These are phyloP conservation scores for Pseudogymnoascus sp. DNA, from an alignment of 2,329 filamentous ascomycete genomes.

Conservation along the genomic window DNA sequence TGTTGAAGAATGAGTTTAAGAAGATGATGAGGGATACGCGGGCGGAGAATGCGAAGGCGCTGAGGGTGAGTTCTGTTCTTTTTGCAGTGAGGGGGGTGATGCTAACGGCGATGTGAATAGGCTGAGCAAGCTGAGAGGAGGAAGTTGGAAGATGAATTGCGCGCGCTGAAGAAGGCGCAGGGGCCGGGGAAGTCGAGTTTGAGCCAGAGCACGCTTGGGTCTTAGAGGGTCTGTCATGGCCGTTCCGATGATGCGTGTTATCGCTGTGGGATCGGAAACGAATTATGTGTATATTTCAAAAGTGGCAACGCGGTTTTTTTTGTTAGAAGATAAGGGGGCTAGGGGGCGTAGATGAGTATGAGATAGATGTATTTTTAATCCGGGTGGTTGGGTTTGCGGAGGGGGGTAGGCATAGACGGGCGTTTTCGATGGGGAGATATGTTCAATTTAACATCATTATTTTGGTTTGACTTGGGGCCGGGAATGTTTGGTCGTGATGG, in stretches of 20 bases:
- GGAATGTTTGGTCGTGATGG: not conserved
- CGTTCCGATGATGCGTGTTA: not conserved
- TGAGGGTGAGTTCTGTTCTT: slow-evolving; percentile 47
- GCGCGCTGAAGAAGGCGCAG: slow-evolving; percentile 34
- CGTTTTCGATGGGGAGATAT: not conserved
- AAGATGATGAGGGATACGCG: slow-evolving; percentile 72
- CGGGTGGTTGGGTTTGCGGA: not conserved
- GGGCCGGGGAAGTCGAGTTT: slow-evolving; percentile 29
- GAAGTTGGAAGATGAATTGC: slow-evolving; percentile 55
- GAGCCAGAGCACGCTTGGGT: slow-evolving; percentile 19
- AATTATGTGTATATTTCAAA: slow-evolving; percentile 1
- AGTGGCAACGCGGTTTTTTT: not conserved
- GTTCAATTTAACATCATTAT: not conserved
- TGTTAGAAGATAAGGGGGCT: not conserved
- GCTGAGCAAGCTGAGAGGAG: slow-evolving; percentile 64
- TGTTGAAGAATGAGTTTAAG: slow-evolving; percentile 67
- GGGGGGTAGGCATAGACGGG: not conserved
- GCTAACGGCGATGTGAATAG: slow-evolving; percentile 32
- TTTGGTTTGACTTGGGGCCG: not conserved
- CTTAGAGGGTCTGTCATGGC: not conserved
- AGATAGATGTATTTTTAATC: not conserved
- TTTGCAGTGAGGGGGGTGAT: slow-evolving; percentile 6
- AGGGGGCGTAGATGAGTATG: not conserved
- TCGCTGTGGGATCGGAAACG: not conserved
- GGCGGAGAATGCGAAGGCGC: slow-evolving; percentile 53